These are phyloP conservation scores for Pythium pyrilobum DNA, from an alignment of 352 stramenopile genomes.

Conservation along the genomic window DNA sequence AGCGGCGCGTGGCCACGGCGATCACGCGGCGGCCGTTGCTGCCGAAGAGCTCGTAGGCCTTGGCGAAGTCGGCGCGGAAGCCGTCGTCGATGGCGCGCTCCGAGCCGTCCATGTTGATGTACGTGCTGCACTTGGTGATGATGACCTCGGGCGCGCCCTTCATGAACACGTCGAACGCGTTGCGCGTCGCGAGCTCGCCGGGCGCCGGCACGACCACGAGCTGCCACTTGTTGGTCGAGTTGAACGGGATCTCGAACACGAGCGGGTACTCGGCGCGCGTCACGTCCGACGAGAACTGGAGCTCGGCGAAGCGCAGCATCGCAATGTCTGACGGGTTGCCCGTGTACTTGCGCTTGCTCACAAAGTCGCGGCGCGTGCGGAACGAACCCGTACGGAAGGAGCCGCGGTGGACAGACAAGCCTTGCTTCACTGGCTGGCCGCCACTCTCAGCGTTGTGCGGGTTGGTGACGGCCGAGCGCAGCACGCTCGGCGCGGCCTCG, in stretches of 20 bases:
- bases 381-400: slow-evolving; percentile 1
- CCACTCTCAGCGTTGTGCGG: too few relatives aligned
- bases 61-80: slow-evolving; percentile 38
- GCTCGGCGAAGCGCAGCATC: slow-evolving; percentile 38
- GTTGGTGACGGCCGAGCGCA: neutral
- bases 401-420: too few relatives aligned
- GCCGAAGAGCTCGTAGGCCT: slow-evolving; percentile 43
- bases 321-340: slow-evolving; percentile 50
- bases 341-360: slow-evolving; percentile 36
- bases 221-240: slow-evolving; percentile 69
- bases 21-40: slow-evolving; percentile 41
- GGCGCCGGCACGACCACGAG: slow-evolving; percentile 37
- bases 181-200: slow-evolving; percentile 7
- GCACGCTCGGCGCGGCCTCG: neutral
- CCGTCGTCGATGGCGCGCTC: slow-evolving; percentile 32
- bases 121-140: slow-evolving; percentile 76
- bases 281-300: slow-evolving; percentile 29
- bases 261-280: slow-evolving; percentile 36
- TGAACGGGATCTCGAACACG: slow-evolving; percentile 56
- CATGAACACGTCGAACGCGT: slow-evolving; percentile 61
- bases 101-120: slow-evolving; percentile 46
- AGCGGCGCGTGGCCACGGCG: slow-evolving; percentile 34
- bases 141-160: slow-evolving; percentile 95
- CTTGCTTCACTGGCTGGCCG: too few relatives aligned
- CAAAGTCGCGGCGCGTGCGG: slow-evolving; percentile 2